These are phyloP conservation scores for Epichloe bromicola DNA, from an alignment of 2,329 filamentous ascomycete genomes.

Conservation along the genomic window DNA sequence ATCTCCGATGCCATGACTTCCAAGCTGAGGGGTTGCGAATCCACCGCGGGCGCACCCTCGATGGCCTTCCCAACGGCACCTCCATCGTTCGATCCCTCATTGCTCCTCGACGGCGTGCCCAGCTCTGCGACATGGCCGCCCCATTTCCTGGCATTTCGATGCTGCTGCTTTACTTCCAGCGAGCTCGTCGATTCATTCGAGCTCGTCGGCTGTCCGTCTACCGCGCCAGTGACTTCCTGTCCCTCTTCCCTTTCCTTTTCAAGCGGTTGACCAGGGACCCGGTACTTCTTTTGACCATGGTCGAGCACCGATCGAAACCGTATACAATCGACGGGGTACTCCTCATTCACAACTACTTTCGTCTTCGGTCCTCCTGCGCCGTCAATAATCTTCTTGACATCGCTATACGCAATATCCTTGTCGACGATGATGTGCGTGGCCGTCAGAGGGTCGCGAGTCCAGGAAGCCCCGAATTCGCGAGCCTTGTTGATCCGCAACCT, in stretches of 20 bases:
- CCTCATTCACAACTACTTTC: conserved; percentile 49
- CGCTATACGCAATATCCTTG: conserved; percentile 46
- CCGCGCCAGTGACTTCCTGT: neutral
- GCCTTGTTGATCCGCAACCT: conserved; percentile 62
- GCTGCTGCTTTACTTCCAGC: conserved; percentile 35
- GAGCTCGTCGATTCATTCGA: conserved; percentile 20
- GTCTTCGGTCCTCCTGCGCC: conserved; percentile 9
- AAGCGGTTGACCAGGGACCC: conserved; percentile 35
- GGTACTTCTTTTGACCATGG: conserved; percentile 44
- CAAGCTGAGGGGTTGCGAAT: conserved; percentile 16
- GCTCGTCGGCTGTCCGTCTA: conserved; percentile 4
- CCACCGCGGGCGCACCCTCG: conserved; percentile 8
- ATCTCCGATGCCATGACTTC: conserved; percentile 6
- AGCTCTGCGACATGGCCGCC: conserved; percentile 23
- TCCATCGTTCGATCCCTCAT: conserved; percentile 18
- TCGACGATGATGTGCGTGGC: conserved; percentile 78
- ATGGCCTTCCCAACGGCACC: conserved; percentile 6
- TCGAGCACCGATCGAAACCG: conserved; percentile 44
- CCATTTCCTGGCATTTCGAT: conserved; percentile 22
- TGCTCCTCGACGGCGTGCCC: conserved; percentile 23
- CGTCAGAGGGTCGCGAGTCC: conserved; percentile 44
- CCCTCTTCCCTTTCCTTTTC: neutral
- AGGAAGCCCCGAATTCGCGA: conserved; percentile 60
- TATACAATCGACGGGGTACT: conserved; percentile 58
- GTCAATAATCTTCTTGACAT: conserved; percentile 41